A percentile compares a stretch with the other conserved stretches of the same genome.
Conservation (phyloP, 2,329 filamentous ascomycete species). For the Clarireedia hainanense region DNA sequence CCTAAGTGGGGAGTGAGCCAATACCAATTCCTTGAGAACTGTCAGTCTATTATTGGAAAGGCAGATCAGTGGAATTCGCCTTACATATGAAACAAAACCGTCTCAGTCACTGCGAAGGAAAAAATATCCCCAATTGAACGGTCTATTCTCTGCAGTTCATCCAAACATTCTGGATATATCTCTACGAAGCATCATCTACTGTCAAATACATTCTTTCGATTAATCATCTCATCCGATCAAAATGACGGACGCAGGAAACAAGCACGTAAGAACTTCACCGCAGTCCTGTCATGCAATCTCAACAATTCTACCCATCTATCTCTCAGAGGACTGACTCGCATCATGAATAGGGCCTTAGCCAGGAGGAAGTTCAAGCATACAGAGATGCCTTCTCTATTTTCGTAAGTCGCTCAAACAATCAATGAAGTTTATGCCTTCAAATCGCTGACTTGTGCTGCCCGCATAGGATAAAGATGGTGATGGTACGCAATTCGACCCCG, state of each 20-base stretch:
- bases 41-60: no score
- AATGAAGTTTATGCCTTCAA: not conserved
- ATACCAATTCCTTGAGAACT: no score
- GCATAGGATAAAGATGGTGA: slow-evolving; percentile 8
- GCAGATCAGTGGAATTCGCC: no score
- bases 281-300: not conserved
- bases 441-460: not conserved
- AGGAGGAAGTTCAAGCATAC: slow-evolving; percentile 8
- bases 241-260: not conserved
- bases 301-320: not conserved
- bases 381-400: slow-evolving; percentile 10
- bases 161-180: no score
- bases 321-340: not conserved
- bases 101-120: no score
- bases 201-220: no score
- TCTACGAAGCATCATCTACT: no score
- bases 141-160: no score
- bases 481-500: slow-evolving; percentile 8
- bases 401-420: not conserved
- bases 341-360: slow-evolving; percentile 3
- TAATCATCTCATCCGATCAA: not conserved
- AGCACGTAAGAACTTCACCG: not conserved
- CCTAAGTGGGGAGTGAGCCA: no score
- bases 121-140: no score
- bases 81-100: no score